Percentiles rank a stretch among this genome's conserved stretches.
Evolutionary conservation across 23 red algal genomes (phyloP).

Genomic region (Gracilaria gracilis): DNA sequence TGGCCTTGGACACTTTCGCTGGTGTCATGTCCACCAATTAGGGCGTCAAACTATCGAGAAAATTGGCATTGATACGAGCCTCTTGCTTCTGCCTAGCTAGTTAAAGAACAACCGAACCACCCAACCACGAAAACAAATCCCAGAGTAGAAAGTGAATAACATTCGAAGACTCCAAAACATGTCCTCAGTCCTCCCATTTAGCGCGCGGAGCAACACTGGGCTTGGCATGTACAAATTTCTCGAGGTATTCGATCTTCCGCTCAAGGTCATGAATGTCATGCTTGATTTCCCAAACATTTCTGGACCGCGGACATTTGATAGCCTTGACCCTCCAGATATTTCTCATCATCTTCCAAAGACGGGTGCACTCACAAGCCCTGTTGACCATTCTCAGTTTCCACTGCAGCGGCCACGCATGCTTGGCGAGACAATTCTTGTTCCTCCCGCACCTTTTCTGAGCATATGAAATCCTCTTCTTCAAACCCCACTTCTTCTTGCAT

Average conservation of each 20-base stretch:
- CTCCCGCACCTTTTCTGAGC: background rate
- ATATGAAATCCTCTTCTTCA: background rate
- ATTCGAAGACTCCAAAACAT: background rate
- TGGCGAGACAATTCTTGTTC: background rate
- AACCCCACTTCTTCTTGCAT: background rate
- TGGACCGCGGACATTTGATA: background rate
- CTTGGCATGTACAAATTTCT: background rate
- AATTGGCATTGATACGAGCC: background rate
- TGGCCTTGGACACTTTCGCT: background rate
- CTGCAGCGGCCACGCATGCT: background rate
- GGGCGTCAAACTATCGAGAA: background rate
- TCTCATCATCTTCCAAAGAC: background rate
- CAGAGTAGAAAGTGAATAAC: background rate
- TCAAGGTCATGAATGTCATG: constrained; percentile 8
- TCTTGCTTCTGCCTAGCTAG: background rate
- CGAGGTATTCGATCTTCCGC: background rate
- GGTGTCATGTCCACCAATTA: background rate
- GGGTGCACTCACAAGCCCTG: background rate
- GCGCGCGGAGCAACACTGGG: background rate
- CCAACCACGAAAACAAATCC: background rate
- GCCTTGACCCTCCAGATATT: background rate
- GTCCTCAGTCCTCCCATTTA: background rate
- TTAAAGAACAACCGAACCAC: background rate
- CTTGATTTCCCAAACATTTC: constrained; percentile 21
- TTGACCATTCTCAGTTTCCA: background rate